Evolutionary conservation across 2,329 filamentous ascomycete genomes (phyloP).

Genomic region (Didymella sp.): DNA sequence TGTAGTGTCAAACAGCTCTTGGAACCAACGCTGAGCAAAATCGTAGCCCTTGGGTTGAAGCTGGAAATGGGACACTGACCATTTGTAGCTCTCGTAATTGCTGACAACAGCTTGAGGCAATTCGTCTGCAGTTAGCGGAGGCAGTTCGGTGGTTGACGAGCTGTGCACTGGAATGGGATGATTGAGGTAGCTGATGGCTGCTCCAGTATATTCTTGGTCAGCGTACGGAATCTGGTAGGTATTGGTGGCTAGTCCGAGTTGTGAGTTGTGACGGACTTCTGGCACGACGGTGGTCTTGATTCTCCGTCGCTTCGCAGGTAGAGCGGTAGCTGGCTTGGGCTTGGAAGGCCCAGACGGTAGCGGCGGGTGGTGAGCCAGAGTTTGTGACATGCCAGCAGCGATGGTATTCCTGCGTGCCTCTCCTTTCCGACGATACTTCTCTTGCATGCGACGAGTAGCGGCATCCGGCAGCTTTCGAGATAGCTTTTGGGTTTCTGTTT

Average conservation of each 20-base stretch:
- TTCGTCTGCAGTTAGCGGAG: constrained; percentile 5
- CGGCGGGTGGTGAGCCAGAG: not conserved
- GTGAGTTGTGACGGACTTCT: not conserved
- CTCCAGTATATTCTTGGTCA: not conserved
- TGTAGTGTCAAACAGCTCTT: not conserved
- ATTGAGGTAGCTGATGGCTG: not conserved
- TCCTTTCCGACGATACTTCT: constrained; percentile 7
- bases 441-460: constrained; percentile 5
- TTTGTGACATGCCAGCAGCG: not conserved
- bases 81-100: constrained; percentile 33
- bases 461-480: not conserved
- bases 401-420: constrained; percentile 8
- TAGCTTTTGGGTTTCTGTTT: not conserved
- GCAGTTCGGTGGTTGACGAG: not conserved
- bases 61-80: constrained; percentile 31
- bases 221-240: not conserved
- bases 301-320: constrained; percentile 1
- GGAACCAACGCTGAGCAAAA: constrained; percentile 22
- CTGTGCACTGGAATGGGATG: not conserved
- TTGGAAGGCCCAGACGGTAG: not conserved
- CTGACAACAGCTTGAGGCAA: constrained; percentile 25
- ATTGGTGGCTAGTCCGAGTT: too few relatives aligned
- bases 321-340: not conserved
- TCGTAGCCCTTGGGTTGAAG: constrained; percentile 19
- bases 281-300: not conserved